Evolutionary conservation across 1,284 basidiomycete genomes (phyloP).

Genomic region (Blastosporella zonata): DNA sequence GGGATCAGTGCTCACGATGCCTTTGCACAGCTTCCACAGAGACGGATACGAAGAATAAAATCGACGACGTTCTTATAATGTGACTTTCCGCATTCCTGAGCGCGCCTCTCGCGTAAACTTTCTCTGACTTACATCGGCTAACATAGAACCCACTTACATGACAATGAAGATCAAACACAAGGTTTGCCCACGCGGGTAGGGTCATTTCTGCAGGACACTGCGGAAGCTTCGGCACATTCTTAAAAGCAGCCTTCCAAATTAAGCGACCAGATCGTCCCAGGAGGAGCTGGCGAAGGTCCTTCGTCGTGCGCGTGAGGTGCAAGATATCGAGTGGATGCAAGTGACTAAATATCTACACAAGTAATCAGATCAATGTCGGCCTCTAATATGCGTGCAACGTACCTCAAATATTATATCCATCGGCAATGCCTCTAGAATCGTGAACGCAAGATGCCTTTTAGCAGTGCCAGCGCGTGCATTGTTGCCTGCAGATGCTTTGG

Average conservation of each 20-base stretch:
- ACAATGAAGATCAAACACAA: conserved; percentile 19
- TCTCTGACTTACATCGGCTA: not conserved
- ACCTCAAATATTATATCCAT: conserved; percentile 29
- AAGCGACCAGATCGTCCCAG: conserved; percentile 18
- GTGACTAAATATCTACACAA: conserved; percentile 19
- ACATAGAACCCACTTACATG: conserved; percentile 20
- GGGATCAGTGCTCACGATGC: conserved; percentile 17
- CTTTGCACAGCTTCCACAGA: conserved; percentile 29
- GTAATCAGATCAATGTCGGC: not conserved
- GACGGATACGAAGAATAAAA: conserved; percentile 26
- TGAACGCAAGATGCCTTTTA: conserved; percentile 13
- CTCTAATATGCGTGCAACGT: conserved; percentile 2
- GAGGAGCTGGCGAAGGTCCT: conserved; percentile 19
- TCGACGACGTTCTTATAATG: conserved; percentile 25
- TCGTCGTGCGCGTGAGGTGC: conserved; percentile 19
- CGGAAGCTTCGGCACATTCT: conserved; percentile 20
- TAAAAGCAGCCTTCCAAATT: conserved; percentile 20
- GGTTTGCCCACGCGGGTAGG: conserved; percentile 24
- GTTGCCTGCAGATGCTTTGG: conserved; percentile 15
- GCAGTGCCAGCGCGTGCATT: conserved; percentile 5
- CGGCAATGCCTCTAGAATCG: conserved; percentile 22
- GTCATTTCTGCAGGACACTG: conserved; percentile 23
- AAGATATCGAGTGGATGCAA: conserved; percentile 22
- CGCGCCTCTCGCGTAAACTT: not conserved
- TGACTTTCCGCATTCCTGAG: conserved; percentile 25